These are phyloP conservation scores for Acidiella bohemica DNA, from an alignment of 495 filamentous ascomycete genomes.

Conservation along the genomic window DNA sequence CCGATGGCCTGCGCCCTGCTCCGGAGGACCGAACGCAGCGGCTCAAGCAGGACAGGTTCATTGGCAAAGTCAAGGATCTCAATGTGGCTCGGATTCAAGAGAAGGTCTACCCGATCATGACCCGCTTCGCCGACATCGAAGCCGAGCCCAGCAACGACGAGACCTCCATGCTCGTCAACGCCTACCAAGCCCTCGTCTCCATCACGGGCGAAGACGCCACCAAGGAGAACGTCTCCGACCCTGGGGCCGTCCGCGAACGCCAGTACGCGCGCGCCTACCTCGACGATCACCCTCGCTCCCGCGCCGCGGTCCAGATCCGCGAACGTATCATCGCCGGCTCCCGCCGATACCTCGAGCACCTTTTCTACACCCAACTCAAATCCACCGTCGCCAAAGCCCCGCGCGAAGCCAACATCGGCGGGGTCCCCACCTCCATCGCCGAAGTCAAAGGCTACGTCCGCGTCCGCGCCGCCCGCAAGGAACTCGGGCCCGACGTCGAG, in stretches of 20 bases:
- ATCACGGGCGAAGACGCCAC: constrained; percentile 55
- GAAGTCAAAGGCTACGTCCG: constrained; percentile 87
- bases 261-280: constrained; percentile 61
- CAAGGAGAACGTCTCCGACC: constrained; percentile 37
- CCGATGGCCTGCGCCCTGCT: constrained; percentile 27
- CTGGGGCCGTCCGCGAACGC: constrained; percentile 52
- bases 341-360: constrained; percentile 57
- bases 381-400: constrained; percentile 65
- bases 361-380: constrained; percentile 62
- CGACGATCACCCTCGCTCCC: constrained; percentile 52
- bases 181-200: constrained; percentile 62
- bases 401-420: constrained; percentile 76
- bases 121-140: constrained; percentile 61
- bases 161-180: constrained; percentile 51
- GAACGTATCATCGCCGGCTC: constrained; percentile 68
- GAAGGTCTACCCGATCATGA: constrained; percentile 51
- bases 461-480: constrained; percentile 58
- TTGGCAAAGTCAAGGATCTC: constrained; percentile 60
- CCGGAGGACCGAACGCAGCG: constrained; percentile 58
- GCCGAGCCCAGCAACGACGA: constrained; percentile 50
- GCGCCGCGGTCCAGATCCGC: constrained; percentile 44
- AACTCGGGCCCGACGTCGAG: constrained; percentile 60
- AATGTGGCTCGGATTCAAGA: constrained; percentile 57
- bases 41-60: constrained; percentile 67
- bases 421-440: constrained; percentile 71